Evolutionary conservation across 2,329 filamentous ascomycete species (phyloP).

Genomic region (Calonectria pauciramosa): DNA sequence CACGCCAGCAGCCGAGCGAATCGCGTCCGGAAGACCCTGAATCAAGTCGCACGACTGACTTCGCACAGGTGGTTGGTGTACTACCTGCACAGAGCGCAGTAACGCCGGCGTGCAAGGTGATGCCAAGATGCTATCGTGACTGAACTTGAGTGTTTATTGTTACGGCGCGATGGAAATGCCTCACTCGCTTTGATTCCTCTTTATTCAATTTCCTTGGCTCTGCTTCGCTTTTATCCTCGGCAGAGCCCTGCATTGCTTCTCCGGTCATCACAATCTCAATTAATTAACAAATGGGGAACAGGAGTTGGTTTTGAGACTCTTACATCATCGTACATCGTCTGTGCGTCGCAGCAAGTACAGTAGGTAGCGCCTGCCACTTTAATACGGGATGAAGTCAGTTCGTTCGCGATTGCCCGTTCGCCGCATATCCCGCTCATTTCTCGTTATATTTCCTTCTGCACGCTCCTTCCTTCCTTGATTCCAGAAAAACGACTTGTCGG

Average conservation of each 20-base stretch:
- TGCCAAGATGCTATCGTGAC: slow-evolving; percentile 1
- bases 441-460: not conserved
- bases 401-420: not conserved
- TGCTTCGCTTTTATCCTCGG: slow-evolving; percentile 5
- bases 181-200: not conserved
- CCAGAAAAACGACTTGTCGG: not conserved
- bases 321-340: slow-evolving; percentile 9
- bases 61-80: not conserved
- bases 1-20: slow-evolving; percentile 24
- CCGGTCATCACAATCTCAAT: not conserved
- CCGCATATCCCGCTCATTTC: not conserved
- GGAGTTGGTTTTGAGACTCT: slow-evolving; percentile 4
- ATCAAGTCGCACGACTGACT: not conserved
- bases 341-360: slow-evolving; percentile 8
- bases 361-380: slow-evolving; percentile 1
- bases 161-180: not conserved
- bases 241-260: not conserved
- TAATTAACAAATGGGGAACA: slow-evolving; percentile 10
- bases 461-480: not conserved
- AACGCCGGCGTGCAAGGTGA: not conserved
- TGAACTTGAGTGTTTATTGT: not conserved
- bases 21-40: not conserved
- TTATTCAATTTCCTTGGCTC: not conserved
- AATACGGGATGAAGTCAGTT: slow-evolving; percentile 13
- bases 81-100: not conserved